These are phyloP conservation scores for Saccharomycopsis amapae DNA, from an alignment of 805 yeast species.

Conservation along the genomic window DNA sequence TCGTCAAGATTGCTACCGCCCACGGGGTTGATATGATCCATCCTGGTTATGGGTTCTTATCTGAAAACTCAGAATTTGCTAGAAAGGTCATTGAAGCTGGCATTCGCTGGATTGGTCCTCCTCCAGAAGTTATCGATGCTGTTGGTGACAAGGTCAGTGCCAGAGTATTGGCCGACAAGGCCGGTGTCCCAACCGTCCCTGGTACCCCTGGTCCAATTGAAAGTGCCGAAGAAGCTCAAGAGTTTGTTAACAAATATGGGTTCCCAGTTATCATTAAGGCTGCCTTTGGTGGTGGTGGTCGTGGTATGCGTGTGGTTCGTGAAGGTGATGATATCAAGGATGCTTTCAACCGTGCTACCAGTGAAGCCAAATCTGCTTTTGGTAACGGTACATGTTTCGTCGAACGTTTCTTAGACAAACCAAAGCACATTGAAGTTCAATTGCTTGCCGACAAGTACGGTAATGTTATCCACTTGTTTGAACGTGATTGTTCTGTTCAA, in stretches of 20 bases:
- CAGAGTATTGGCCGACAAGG: slow-evolving; percentile 72
- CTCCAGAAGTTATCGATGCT: slow-evolving; percentile 76
- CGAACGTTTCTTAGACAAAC: slow-evolving; percentile 89
- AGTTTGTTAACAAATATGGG: slow-evolving; percentile 78
- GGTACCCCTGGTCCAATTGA: slow-evolving; percentile 98
- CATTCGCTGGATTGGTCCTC: slow-evolving; percentile 94
- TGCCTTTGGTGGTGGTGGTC: slow-evolving; percentile 99
- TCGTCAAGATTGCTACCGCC: slow-evolving; percentile 72
- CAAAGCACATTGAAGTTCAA: slow-evolving; percentile 98
- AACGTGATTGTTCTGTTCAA: slow-evolving; percentile 99
- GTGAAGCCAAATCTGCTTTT: slow-evolving; percentile 92
- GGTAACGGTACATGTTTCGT: slow-evolving; percentile 98
- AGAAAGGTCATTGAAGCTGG: slow-evolving; percentile 84
- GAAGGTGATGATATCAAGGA: slow-evolving; percentile 91
- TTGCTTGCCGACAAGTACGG: slow-evolving; percentile 90
- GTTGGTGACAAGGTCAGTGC: slow-evolving; percentile 98
- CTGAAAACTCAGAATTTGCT: slow-evolving; percentile 92
- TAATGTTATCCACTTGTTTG: slow-evolving; percentile 90
- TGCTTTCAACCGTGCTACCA: slow-evolving; percentile 87
- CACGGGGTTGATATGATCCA: slow-evolving; percentile 82
- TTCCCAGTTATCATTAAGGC: slow-evolving; percentile 97
- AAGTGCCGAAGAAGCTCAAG: slow-evolving; percentile 65
- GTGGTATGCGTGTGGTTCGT: slow-evolving; percentile 98
- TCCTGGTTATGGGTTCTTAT: slow-evolving; percentile 87
- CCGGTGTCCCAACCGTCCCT: slow-evolving; percentile 89